Evolutionary conservation across 2,329 filamentous ascomycete species (phyloP).

Genomic region (Fusarium scirpi): DNA sequence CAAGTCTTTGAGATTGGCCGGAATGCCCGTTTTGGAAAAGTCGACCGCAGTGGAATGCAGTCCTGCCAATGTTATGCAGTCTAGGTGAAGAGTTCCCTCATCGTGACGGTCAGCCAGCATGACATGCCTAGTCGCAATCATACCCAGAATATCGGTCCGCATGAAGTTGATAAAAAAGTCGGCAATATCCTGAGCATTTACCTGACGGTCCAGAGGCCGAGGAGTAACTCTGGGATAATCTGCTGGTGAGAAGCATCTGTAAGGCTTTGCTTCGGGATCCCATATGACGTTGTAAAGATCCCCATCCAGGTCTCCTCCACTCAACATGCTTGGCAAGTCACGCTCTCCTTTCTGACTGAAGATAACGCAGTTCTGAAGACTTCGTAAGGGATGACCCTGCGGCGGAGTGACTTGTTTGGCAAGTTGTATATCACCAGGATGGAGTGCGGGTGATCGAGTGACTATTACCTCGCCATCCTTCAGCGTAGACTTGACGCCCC

Average conservation of each 20-base stretch:
- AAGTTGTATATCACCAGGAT: constrained; percentile 83
- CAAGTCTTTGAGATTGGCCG: constrained; percentile 61
- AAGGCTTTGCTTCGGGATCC: constrained; percentile 66
- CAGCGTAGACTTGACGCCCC: constrained; percentile 49
- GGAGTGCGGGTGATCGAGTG: constrained; percentile 83
- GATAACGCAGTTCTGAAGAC: constrained; percentile 78
- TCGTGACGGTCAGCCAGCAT: constrained; percentile 70
- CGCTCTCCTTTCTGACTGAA: constrained; percentile 79
- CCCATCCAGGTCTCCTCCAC: constrained; percentile 86
- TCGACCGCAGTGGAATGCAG: constrained; percentile 80
- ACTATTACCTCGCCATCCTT: constrained; percentile 66
- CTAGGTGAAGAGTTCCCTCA: constrained; percentile 62
- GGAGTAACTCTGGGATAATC: constrained; percentile 74
- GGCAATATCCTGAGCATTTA: constrained; percentile 75
- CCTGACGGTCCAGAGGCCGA: constrained; percentile 68
- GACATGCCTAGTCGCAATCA: constrained; percentile 74
- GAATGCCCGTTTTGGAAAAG: constrained; percentile 79
- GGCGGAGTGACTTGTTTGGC: constrained; percentile 73
- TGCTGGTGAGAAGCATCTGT: constrained; percentile 65
- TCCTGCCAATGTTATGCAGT: constrained; percentile 68
- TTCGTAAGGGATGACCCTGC: constrained; percentile 67
- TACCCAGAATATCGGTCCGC: constrained; percentile 72
- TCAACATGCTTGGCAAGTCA: constrained; percentile 82
- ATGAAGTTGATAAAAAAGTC: constrained; percentile 86
- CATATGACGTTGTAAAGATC: constrained; percentile 86